Base-by-base conservation (phyloP, 208 protist species). In the Acanthamoeba lenticulata region DNA sequence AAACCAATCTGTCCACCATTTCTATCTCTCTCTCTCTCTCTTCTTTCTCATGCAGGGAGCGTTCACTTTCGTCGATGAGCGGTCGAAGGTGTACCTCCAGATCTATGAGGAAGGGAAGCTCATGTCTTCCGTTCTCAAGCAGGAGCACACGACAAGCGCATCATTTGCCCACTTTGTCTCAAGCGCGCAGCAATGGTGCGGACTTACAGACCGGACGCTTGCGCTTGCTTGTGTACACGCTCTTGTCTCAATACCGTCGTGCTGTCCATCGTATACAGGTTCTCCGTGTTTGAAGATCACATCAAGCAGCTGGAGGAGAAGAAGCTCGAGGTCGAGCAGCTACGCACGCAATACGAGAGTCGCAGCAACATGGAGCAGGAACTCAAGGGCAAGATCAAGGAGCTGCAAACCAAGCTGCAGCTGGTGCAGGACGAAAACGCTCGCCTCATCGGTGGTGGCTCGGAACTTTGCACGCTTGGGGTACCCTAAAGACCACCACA, bases 381-480 rank as follows among this genome's bases (percentile, higher is more conserved):
- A 36, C 77, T 86, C 3, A n/a, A 21, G 77, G 45, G 42, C 3
- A 47, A 57, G 34, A 86, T 86, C 27, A 57, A 29, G 11, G 77
- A 86, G 45, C 77, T 86, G 4, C 77, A 86, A 36, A 57, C 45
- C 9, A 86, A 86, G 77, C 44, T 86, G 44, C 77, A 57, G 29
- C 21, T 86, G 38, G 77, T 86, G 44, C 77, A 86, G 77, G 77
- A 86, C 44, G 77, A 86, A 21, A 86, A 86, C 36, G 77, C 77
- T 32, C 77, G 77, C 19, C 77, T 86, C 38, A 86, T 86, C 38
- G 77, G 77, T 44, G 77, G 77, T 13, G 77, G 77, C 21, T 86
- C 77, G 32, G 77, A 86, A 29, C 40, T 21, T 19, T 86, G 77
- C 45, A 42, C 77, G 5, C 77, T 86, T 24, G 77, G 29, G 38